A percentile compares a stretch with the other conserved stretches of the same genome.
phyloP scores from a whole-genome alignment of 2,329 filamentous ascomycete genomes.

The Fusarium drepaniforme region DNA sequence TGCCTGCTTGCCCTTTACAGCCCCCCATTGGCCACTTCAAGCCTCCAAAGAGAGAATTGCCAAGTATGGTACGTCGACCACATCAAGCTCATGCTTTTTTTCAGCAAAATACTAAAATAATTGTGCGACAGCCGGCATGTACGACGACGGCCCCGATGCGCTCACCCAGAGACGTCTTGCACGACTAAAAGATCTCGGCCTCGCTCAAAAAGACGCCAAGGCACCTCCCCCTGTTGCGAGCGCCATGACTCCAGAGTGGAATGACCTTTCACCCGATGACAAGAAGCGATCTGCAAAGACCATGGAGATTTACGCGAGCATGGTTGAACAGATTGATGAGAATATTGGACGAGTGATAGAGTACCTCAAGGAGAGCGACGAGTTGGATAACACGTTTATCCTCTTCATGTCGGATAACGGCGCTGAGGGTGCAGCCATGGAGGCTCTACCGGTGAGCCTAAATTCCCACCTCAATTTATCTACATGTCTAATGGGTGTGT shows the following conservation, averaged over 20 bases:
- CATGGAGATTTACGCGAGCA: not conserved
- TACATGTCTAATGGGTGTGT: not conserved
- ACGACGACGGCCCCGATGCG: constrained; percentile 61
- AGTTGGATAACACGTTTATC: not conserved
- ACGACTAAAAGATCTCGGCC: not conserved
- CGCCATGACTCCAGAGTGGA: not conserved
- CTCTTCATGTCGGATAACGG: not conserved
- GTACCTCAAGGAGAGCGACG: not conserved
- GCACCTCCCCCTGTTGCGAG: not conserved
- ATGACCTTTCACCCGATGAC: not conserved
- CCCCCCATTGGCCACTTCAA: constrained; percentile 21
- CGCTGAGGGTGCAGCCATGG: not conserved
- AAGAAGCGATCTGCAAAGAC: not conserved
- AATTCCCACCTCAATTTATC: no score
- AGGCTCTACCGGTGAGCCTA: not conserved
- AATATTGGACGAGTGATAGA: not conserved
- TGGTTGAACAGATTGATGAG: not conserved
- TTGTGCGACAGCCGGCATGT: constrained; percentile 2
- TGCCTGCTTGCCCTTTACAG: constrained; percentile 8
- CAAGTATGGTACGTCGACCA: constrained; percentile 9
- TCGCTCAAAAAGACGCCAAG: not conserved
- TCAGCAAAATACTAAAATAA: not conserved
- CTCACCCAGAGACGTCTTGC: constrained; percentile 46
- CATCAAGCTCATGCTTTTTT: accelerated
- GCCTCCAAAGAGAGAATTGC: constrained; percentile 4